These are phyloP conservation scores for Sanghuangporus weigelae DNA, from an alignment of 1,284 basidiomycete genomes.

Conservation along the genomic window DNA sequence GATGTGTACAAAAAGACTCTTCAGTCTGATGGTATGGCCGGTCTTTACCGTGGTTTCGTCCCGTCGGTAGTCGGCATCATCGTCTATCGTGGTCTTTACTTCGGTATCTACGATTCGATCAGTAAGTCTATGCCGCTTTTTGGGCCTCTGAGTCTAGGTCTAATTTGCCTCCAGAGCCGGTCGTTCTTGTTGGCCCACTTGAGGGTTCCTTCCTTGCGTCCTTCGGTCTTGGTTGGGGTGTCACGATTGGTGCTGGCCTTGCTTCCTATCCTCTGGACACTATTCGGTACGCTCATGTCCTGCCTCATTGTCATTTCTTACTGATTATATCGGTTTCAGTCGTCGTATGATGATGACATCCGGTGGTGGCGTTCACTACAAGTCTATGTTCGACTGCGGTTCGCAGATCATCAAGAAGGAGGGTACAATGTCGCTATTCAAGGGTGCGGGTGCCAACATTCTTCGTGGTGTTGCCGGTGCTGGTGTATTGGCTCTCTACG, in stretches of 20 bases:
- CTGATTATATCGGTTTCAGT: conserved; percentile 36
- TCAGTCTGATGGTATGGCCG: conserved; percentile 81
- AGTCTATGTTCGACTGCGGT: conserved; percentile 86
- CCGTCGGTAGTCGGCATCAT: conserved; percentile 94
- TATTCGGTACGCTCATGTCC: conserved; percentile 57
- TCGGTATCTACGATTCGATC: conserved; percentile 91
- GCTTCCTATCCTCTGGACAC: conserved; percentile 95
- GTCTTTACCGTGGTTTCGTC: conserved; percentile 94
- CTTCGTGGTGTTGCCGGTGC: conserved; percentile 98
- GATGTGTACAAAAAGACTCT: conserved; percentile 95
- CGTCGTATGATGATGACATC: conserved; percentile 98
- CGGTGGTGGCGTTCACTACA: conserved; percentile 81
- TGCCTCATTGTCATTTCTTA: conserved; percentile 20
- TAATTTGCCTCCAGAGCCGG: conserved; percentile 60
- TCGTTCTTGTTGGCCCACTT: conserved; percentile 84
- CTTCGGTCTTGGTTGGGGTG: conserved; percentile 90
- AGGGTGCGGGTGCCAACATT: conserved; percentile 96
- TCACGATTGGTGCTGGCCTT: conserved; percentile 93
- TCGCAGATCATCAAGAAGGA: conserved; percentile 85
- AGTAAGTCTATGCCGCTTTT: conserved; percentile 48
- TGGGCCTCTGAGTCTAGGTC: conserved; percentile 18
- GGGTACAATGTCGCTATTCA: conserved; percentile 86
- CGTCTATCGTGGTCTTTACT: conserved; percentile 95
- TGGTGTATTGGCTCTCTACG: conserved; percentile 92
- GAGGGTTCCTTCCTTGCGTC: conserved; percentile 90